These are phyloP conservation scores for Madurella fahalii DNA, from an alignment of 2,329 filamentous ascomycete genomes.

Conservation along the genomic window DNA sequence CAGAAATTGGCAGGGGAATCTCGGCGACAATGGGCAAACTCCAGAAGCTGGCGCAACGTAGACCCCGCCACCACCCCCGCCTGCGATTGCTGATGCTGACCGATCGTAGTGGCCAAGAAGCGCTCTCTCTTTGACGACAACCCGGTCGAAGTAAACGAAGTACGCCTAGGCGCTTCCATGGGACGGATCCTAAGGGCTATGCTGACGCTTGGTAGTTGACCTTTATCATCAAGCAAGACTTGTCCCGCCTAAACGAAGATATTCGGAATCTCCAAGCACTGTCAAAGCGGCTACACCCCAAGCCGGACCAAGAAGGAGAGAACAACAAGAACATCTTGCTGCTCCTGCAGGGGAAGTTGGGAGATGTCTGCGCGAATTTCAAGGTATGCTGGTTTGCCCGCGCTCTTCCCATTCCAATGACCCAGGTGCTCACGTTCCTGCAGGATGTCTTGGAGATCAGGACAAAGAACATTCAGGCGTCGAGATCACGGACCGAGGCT, in stretches of 20 bases:
- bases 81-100: constrained; percentile 17
- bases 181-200: not conserved
- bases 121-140: constrained; percentile 97
- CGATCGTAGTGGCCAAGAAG: constrained; percentile 71
- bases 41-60: constrained; percentile 82
- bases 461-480: constrained; percentile 97
- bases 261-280: constrained; percentile 79
- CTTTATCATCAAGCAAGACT: constrained; percentile 96
- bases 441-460: constrained; percentile 85
- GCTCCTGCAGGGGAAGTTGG: constrained; percentile 83
- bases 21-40: constrained; percentile 90
- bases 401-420: not conserved
- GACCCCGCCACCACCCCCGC: not conserved
- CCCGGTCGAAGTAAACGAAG: constrained; percentile 90
- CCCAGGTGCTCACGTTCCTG: constrained; percentile 1
- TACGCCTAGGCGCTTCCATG: constrained; percentile 39
- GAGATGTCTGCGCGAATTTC: constrained; percentile 90
- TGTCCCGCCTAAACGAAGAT: constrained; percentile 77
- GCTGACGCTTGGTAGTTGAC: constrained; percentile 50
- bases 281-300: constrained; percentile 71
- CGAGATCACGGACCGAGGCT: constrained; percentile 86
- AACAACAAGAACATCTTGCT: constrained; percentile 98
- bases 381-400: constrained; percentile 44
- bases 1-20: constrained; percentile 88
- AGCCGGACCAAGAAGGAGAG: constrained; percentile 77